These are phyloP conservation scores for Nakaseomyces kungkrabaensis DNA, from an alignment of 1,139 yeast species.

Conservation along the genomic window DNA sequence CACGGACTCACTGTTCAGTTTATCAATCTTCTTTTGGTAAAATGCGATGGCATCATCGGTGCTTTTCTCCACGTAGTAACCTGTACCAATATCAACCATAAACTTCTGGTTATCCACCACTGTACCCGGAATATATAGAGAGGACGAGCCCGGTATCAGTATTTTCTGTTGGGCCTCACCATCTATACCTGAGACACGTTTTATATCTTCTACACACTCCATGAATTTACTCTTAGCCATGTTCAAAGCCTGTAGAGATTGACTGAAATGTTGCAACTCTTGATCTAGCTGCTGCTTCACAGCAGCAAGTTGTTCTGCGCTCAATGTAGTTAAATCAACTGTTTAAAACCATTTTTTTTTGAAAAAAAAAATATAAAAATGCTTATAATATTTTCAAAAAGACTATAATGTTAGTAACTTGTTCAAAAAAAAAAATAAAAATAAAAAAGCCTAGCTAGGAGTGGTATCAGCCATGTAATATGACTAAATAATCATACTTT, in stretches of 20 bases:
- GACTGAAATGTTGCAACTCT: slow-evolving; percentile 77
- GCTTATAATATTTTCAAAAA: too few relatives aligned
- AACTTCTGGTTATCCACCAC: slow-evolving; percentile 54
- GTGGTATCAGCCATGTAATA: too few relatives aligned
- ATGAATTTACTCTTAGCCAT: slow-evolving; percentile 75
- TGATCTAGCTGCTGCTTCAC: slow-evolving; percentile 77
- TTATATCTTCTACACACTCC: slow-evolving; percentile 70
- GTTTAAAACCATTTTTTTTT: not conserved
- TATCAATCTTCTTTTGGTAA: slow-evolving; percentile 63
- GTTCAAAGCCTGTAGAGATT: slow-evolving; percentile 73
- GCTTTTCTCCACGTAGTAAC: slow-evolving; percentile 79
- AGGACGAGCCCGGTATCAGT: slow-evolving; percentile 80
- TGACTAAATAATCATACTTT: slow-evolving; percentile 11
- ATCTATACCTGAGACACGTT: slow-evolving; percentile 39
- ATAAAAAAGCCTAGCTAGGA: too few relatives aligned
- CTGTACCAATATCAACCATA: slow-evolving; percentile 93
- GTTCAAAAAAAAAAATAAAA: not conserved
- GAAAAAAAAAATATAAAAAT: too few relatives aligned
- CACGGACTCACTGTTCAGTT: slow-evolving; percentile 60
- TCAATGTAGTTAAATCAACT: slow-evolving; percentile 57
- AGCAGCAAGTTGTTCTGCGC: slow-evolving; percentile 76
- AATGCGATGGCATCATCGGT: slow-evolving; percentile 60
- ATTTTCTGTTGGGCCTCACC: slow-evolving; percentile 38
- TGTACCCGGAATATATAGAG: slow-evolving; percentile 82
- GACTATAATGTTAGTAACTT: not conserved